A percentile compares a stretch with the other conserved stretches of the same genome.
Evolutionary conservation across 2,329 filamentous ascomycete genomes (phyloP).

Genomic region (Colletotrichum theobromicola): DNA sequence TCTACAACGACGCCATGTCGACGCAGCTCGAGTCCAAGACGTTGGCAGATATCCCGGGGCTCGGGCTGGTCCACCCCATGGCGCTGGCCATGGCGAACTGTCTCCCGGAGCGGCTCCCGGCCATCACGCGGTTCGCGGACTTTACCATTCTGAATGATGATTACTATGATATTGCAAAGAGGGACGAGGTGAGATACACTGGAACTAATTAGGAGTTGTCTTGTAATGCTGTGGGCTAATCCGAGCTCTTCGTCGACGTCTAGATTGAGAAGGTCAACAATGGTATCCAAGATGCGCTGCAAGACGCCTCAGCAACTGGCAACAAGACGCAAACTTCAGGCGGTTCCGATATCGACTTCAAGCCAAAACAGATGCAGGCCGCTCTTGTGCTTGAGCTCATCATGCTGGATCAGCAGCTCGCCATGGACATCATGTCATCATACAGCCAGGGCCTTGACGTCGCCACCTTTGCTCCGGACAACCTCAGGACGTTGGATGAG

Average conservation of each 20-base stretch:
- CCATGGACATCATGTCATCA: not conserved
- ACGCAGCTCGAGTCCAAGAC: not conserved
- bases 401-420: not conserved
- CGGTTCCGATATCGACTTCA: not conserved
- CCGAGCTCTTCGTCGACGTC: not conserved
- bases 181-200: not conserved
- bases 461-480: not conserved
- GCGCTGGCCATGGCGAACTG: not conserved
- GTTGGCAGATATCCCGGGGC: not conserved
- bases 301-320: not conserved
- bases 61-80: not conserved
- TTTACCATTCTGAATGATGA: not conserved
- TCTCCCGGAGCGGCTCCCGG: not conserved
- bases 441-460: not conserved
- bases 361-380: not conserved
- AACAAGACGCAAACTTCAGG: not conserved
- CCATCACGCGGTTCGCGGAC: not conserved
- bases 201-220: accelerated
- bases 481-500: not conserved
- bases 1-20: not conserved
- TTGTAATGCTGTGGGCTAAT: not conserved
- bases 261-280: not conserved
- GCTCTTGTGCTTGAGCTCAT: not conserved
- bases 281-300: not conserved
- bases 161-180: not conserved